Percentiles rank a stretch among this genome's conserved stretches.
Evolutionary conservation across 345 rosid species (phyloP).

Genomic region (Brassica incana): DNA sequence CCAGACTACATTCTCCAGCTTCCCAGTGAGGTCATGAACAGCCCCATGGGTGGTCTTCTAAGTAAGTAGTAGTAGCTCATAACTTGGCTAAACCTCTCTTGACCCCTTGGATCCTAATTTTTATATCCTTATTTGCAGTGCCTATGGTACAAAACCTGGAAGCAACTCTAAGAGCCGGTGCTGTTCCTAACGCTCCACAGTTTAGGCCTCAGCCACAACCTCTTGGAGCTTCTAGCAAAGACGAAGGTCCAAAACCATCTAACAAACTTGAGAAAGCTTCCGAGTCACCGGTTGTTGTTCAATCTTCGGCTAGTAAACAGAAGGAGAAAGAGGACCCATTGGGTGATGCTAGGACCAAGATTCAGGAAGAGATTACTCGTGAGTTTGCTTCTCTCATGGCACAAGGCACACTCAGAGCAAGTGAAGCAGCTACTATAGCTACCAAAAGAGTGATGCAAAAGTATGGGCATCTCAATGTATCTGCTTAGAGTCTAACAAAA

Average conservation of each 20-base stretch:
- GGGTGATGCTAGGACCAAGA: slow-evolving; percentile 73
- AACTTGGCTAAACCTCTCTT: background rate
- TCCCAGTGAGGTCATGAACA: slow-evolving; percentile 81
- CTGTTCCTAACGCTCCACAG: slow-evolving; percentile 87
- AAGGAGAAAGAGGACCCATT: slow-evolving; percentile 56
- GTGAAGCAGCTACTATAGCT: slow-evolving; percentile 92
- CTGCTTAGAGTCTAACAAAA: slow-evolving; percentile 28
- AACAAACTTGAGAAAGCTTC: slow-evolving; percentile 7
- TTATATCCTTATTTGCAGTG: slow-evolving; percentile 51
- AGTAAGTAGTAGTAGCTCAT: slow-evolving; percentile 49
- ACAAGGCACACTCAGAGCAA: slow-evolving; percentile 71
- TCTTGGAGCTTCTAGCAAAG: slow-evolving; percentile 27
- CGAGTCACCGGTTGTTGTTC: slow-evolving; percentile 42
- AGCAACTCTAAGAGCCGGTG: slow-evolving; percentile 72
- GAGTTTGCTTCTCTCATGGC: slow-evolving; percentile 88
- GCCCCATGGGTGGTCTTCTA: slow-evolving; percentile 91
- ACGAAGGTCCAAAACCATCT: slow-evolving; percentile 23
- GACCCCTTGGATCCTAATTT: background rate
- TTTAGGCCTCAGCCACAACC: slow-evolving; percentile 55
- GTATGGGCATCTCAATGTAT: slow-evolving; percentile 56
- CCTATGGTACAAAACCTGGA: slow-evolving; percentile 93
- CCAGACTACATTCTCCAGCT: slow-evolving; percentile 89
- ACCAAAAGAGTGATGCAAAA: slow-evolving; percentile 88
- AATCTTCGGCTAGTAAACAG: slow-evolving; percentile 36
- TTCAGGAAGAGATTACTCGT: slow-evolving; percentile 79